These are phyloP conservation scores for Cladorrhinum samala DNA, from an alignment of 495 filamentous ascomycete genomes.

Conservation along the genomic window DNA sequence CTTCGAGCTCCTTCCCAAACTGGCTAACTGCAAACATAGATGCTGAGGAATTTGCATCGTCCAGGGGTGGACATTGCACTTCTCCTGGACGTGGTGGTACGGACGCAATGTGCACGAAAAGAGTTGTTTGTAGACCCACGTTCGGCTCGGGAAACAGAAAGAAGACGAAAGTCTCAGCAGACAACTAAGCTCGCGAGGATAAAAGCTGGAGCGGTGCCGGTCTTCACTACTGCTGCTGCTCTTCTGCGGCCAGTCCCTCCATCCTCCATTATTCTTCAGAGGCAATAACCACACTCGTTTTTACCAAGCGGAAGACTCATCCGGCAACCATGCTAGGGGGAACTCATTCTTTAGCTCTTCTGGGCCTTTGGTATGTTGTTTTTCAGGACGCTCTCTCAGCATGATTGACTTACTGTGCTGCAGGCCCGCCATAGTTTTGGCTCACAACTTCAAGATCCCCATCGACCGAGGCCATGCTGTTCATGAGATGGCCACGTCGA, in stretches of 20 bases:
- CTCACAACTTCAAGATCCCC: background rate
- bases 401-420: background rate
- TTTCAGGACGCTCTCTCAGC: background rate
- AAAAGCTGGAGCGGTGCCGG: background rate
- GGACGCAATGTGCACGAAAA: background rate
- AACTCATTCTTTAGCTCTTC: slow-evolving; percentile 6
- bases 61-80: too few relatives aligned
- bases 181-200: background rate
- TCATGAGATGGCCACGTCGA: background rate
- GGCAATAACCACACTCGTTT: background rate
- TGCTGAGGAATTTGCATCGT: too few relatives aligned
- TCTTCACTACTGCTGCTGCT: background rate
- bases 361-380: slow-evolving; percentile 8
- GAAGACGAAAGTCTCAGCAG: too few relatives aligned
- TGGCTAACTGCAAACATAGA: background rate
- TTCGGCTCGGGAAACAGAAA: too few relatives aligned
- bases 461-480: background rate
- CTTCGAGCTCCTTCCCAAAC: background rate
- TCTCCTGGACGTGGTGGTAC: too few relatives aligned
- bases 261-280: background rate
- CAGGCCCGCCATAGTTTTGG: slow-evolving; percentile 1
- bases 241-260: background rate
- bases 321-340: slow-evolving; percentile 3
- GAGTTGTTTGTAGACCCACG: background rate
- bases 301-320: background rate